Base-by-base conservation (phyloP, 352 stramenopile species). In the Pythium chondricola region DNA sequence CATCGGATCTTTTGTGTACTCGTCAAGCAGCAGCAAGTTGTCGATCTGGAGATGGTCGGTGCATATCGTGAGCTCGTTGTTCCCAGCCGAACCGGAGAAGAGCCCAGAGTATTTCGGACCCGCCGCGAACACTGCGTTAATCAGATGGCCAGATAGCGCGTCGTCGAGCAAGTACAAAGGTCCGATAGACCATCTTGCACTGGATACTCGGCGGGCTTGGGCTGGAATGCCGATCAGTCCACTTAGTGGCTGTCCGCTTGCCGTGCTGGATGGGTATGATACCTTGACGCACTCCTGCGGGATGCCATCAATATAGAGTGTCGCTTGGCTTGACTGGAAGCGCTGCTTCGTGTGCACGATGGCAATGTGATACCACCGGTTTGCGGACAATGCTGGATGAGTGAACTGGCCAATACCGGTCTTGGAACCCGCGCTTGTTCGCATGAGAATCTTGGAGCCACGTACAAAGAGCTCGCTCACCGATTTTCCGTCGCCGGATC, bases 101-200 rank as follows among this genome's bases (percentile, higher is more conserved):
- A 87, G 48, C n/a, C 63, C 65, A 21, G 74, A 67, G 43, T 89
- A 87, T 0, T 55, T 48, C 16, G 74, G 73, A 10, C 78, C 74
- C n/a, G 64, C 59, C 11, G 74, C 73, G 32, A 71, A 87, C 5
- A 79, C 55, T 1, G 64, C 58, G 46, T 85, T 85, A 26, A 85
- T 59, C 9, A 78, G 41, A 21, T 74, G 61, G 1, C 62, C 26
- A 11, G 74, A 68, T 21, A 87, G 24, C 2, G 71, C 46, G 7
- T 85, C 64, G n/a, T 89, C 78, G 5, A 87, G 22, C 32, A 87
- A 52, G 43, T 87, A 89, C 41, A 84, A 82, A 16, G 78, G 62
- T 1, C 78, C 71, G 5, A 89, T 33, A 9, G 61, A 77, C 75
- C 75, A 85, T 21, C 35, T 50, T 7, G 64, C 54, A 31, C 38